Evolutionary conservation across 1,139 yeast genomes (phyloP).

Genomic region (Debaryomycetaceae sp.): DNA sequence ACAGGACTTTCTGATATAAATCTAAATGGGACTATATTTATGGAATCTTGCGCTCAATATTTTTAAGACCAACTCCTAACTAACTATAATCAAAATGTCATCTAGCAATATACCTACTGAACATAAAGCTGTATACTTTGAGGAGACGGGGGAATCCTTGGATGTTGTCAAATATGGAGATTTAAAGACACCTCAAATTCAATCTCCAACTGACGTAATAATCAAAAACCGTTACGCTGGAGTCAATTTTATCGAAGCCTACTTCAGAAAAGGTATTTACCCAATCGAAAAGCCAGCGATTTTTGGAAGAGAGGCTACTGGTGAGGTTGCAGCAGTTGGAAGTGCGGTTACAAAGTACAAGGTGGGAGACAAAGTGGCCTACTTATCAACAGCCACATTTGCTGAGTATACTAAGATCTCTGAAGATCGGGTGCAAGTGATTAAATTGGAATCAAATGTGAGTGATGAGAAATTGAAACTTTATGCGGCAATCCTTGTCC

Average conservation of each 20-base stretch:
- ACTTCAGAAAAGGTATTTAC: slow-evolving; percentile 77
- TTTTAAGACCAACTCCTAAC: too few species aligned
- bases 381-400: slow-evolving; percentile 50
- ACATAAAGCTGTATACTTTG: slow-evolving; percentile 55
- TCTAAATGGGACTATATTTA: too few species aligned
- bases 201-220: slow-evolving; percentile 52
- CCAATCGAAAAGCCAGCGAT: slow-evolving; percentile 55
- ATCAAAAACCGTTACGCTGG: slow-evolving; percentile 76
- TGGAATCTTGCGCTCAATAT: too few species aligned
- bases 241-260: slow-evolving; percentile 76
- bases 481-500: slow-evolving; percentile 62
- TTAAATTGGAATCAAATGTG: slow-evolving; percentile 48
- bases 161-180: slow-evolving; percentile 45
- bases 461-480: slow-evolving; percentile 45
- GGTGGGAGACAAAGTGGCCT: slow-evolving; percentile 75
- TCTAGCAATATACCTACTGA: background rate
- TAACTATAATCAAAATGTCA: background rate
- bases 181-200: slow-evolving; percentile 55
- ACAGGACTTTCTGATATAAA: too few species aligned
- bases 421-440: slow-evolving; percentile 25
- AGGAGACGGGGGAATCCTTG: slow-evolving; percentile 44
- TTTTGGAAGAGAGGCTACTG: slow-evolving; percentile 85
- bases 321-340: slow-evolving; percentile 70
- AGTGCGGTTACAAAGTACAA: slow-evolving; percentile 49
- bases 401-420: slow-evolving; percentile 65